A percentile compares a stretch with the other conserved stretches of the same genome.
These are phyloP conservation scores for Pleomassaria siparia DNA, from an alignment of 2,329 filamentous ascomycete genomes.

Conservation along the genomic window DNA sequence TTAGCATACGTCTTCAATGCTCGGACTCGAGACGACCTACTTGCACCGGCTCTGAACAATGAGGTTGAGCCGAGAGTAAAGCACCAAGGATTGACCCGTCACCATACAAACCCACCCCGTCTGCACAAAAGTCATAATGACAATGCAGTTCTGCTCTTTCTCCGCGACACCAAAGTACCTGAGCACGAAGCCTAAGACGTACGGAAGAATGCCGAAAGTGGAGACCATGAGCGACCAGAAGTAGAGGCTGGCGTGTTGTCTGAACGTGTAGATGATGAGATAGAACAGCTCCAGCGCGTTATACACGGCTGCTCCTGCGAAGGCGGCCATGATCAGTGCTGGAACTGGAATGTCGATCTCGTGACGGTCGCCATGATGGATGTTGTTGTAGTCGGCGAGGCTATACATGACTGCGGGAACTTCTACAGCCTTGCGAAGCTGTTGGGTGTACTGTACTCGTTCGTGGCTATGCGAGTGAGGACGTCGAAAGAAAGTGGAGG, in stretches of 20 bases:
- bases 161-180: conserved; percentile 11
- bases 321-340: conserved; percentile 7
- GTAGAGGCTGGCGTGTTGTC: conserved; percentile 13
- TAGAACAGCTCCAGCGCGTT: conserved; percentile 20
- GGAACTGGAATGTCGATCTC: not conserved
- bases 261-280: conserved; percentile 18
- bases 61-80: conserved; percentile 62
- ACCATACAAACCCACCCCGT: conserved; percentile 57
- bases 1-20: no score
- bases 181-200: conserved; percentile 16
- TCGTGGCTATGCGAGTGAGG: no score
- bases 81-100: conserved; percentile 60
- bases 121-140: conserved; percentile 6
- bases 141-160: not conserved
- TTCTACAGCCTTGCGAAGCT: no score
- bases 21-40: no score
- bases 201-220: conserved; percentile 14
- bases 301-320: conserved; percentile 19
- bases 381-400: no score
- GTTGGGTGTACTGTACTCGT: no score
- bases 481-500: no score
- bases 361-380: not conserved
- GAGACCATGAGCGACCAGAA: conserved; percentile 17
- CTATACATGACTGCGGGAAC: no score
- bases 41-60: conserved; percentile 53